These are phyloP conservation scores for Syncephalis plumigaleata DNA, from an alignment of 371 early-diverging fungal genomes.

Conservation along the genomic window DNA sequence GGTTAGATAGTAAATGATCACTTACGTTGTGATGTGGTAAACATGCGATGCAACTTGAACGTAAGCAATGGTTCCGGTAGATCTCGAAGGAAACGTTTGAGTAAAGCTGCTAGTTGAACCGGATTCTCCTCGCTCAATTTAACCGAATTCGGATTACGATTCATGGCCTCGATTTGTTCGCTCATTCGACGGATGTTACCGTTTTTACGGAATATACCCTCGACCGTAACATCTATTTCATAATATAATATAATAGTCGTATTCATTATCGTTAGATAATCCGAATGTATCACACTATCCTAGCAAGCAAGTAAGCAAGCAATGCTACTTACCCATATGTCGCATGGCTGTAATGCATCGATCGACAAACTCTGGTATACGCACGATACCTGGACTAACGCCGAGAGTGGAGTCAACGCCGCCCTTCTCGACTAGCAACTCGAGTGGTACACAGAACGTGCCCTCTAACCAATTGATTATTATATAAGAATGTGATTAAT, in stretches of 20 bases:
- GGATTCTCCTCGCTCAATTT: constrained; percentile 54
- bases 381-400: constrained; percentile 49
- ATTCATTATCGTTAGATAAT: no score
- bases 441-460: constrained; percentile 84
- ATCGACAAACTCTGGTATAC: constrained; percentile 77
- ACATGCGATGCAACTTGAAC: constrained; percentile 61
- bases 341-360: constrained; percentile 55
- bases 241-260: background rate
- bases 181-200: constrained; percentile 85
- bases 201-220: constrained; percentile 94
- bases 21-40: constrained; percentile 60
- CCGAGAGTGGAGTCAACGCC: constrained; percentile 73
- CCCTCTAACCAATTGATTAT: constrained; percentile 23
- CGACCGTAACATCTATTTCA: constrained; percentile 56
- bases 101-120: constrained; percentile 82
- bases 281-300: background rate
- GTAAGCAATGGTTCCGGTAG: constrained; percentile 89
- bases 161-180: constrained; percentile 47
- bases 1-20: background rate
- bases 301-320: background rate
- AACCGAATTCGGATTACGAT: constrained; percentile 45
- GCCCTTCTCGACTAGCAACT: constrained; percentile 61
- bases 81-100: constrained; percentile 89
- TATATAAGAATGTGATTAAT: no score
- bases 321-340: constrained; percentile 44